Percentiles rank a stretch among this genome's conserved stretches.
Evolutionary conservation across 192 early-diverging fungal genomes (phyloP).

Genomic region (Backusella macrospora): DNA sequence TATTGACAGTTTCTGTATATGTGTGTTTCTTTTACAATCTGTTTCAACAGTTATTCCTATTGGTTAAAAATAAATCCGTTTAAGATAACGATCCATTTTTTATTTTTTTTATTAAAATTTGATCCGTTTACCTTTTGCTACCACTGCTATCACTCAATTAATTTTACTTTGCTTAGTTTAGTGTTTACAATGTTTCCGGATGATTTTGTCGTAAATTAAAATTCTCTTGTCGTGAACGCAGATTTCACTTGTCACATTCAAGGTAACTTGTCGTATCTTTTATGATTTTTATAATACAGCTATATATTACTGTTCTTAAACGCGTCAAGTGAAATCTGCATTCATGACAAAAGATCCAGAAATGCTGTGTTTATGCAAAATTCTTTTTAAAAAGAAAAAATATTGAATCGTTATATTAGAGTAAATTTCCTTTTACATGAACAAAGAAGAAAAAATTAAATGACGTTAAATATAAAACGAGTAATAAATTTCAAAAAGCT

Average conservation of each 20-base stretch:
- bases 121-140: neutral
- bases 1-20: neutral
- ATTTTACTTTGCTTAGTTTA: neutral
- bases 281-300: no score
- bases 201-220: no score
- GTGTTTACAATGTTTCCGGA: no score
- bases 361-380: no score
- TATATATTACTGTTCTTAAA: no score
- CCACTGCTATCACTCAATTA: neutral
- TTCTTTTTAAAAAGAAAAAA: neutral
- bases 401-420: neutral
- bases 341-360: no score
- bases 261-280: no score
- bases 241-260: no score
- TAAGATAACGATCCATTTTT: constrained; percentile 6
- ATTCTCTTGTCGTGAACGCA: no score
- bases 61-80: constrained; percentile 7
- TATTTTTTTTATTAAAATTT: neutral
- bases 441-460: neutral
- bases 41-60: neutral
- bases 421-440: constrained; percentile 1
- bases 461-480: neutral
- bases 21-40: neutral
- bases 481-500: neutral
- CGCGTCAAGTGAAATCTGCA: no score